Percentiles rank a stretch among this genome's conserved stretches.
Evolutionary conservation across 495 filamentous ascomycete species (phyloP).

Genomic region (Lineolata rhizophorae): DNA sequence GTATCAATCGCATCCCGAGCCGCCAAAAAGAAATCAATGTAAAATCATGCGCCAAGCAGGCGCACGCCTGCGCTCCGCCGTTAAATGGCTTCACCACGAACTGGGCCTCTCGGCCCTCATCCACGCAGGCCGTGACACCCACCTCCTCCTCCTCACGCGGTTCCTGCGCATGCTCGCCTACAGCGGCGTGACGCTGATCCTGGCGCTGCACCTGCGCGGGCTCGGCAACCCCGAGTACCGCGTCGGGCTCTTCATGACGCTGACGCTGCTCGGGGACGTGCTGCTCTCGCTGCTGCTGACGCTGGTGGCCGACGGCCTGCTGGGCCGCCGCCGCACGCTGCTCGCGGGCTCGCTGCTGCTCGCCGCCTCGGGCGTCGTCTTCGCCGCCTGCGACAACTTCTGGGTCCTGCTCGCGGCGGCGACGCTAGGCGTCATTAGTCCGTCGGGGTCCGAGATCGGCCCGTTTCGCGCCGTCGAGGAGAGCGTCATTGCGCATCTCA

Average conservation of each 20-base stretch:
- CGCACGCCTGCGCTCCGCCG: too few relatives aligned
- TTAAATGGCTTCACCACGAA: slow-evolving; percentile 1
- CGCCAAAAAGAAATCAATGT: too few relatives aligned
- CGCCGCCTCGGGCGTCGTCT: slow-evolving; percentile 42
- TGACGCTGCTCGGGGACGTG: slow-evolving; percentile 65
- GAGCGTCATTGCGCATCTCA: slow-evolving; percentile 55
- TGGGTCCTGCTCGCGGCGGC: slow-evolving; percentile 55
- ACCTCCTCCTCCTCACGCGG: slow-evolving; percentile 51
- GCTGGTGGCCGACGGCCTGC: slow-evolving; percentile 45
- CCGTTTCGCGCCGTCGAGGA: slow-evolving; percentile 78
- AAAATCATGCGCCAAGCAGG: too few relatives aligned
- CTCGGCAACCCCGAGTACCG: slow-evolving; percentile 41
- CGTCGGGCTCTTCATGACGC: slow-evolving; percentile 77
- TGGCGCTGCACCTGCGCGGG: slow-evolving; percentile 46
- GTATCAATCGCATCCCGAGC: too few relatives aligned
- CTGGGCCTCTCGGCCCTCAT: slow-evolving; percentile 25
- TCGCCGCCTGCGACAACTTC: slow-evolving; percentile 45
- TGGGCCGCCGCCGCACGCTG: slow-evolving; percentile 46
- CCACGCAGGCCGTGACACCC: slow-evolving; percentile 33
- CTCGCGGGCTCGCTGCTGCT: slow-evolving; percentile 45
- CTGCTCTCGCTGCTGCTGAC: slow-evolving; percentile 56
- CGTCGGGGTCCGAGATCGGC: slow-evolving; percentile 26
- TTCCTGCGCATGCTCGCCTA: slow-evolving; percentile 67
- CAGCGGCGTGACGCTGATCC: slow-evolving; percentile 49
- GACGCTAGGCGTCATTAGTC: slow-evolving; percentile 64